Conservation (phyloP, 2,329 filamentous ascomycete genomes). For the Lanzia echinophila region DNA sequence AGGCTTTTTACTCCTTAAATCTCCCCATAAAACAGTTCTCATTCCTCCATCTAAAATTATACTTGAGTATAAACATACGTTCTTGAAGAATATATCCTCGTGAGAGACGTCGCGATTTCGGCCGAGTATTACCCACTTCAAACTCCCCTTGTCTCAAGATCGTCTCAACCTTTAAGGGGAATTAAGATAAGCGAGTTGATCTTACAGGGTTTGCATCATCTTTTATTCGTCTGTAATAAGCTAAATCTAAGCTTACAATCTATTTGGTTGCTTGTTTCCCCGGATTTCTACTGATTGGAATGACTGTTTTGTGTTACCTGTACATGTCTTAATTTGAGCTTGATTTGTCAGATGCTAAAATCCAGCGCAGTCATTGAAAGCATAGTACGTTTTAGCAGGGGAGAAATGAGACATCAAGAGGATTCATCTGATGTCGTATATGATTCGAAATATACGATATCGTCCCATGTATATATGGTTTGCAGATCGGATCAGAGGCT, state of each 20-base stretch:
- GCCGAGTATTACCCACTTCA: background rate
- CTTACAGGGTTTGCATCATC: background rate
- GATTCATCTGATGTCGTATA: conserved; percentile 4
- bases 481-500: too few species aligned
- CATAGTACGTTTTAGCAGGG: background rate
- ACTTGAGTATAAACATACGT: too few species aligned
- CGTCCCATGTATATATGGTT: too few species aligned
- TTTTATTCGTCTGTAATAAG: background rate
- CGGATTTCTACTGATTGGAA: background rate
- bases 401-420: background rate
- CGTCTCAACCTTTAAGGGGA: conserved; percentile 1
- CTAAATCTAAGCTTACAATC: conserved; percentile 1
- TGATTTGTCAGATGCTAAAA: background rate
- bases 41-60: background rate
- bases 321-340: background rate
- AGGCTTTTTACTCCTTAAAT: background rate
- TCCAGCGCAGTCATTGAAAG: background rate
- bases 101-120: too few species aligned
- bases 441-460: background rate
- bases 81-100: too few species aligned
- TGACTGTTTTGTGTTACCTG: background rate
- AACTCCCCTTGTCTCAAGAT: conserved; percentile 9
- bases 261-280: conserved; percentile 8
- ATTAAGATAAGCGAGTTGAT: conserved; percentile 4
- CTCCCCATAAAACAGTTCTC: background rate